phyloP scores from a whole-genome alignment of 2,329 filamentous ascomycete species.

The Hypoxylon sp. region DNA sequence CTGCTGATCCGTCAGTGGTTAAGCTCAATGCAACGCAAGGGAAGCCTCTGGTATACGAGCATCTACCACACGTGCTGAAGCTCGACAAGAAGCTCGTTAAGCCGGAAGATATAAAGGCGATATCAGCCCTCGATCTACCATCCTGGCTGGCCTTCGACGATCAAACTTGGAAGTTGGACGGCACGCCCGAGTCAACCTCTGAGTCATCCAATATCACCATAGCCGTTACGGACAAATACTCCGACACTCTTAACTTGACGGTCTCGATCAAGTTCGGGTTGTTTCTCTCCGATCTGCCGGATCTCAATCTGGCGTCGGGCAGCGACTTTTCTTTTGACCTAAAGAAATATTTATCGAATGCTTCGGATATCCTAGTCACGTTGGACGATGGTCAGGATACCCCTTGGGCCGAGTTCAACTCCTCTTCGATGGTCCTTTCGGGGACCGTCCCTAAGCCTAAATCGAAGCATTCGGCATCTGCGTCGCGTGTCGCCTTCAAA shows the following conservation, averaged over 20 bases:
- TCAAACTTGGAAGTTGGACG: slow-evolving; percentile 67
- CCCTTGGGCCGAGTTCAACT: slow-evolving; percentile 46
- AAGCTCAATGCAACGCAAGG: slow-evolving; percentile 65
- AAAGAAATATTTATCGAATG: slow-evolving; percentile 41
- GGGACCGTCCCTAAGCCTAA: slow-evolving; percentile 38
- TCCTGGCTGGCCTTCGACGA: slow-evolving; percentile 74
- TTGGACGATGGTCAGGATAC: slow-evolving; percentile 36
- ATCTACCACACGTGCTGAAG: slow-evolving; percentile 59
- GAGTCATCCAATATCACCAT: slow-evolving; percentile 69
- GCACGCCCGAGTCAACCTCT: slow-evolving; percentile 67
- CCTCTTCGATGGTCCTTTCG: slow-evolving; percentile 37
- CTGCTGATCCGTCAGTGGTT: slow-evolving; percentile 65
- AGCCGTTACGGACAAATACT: slow-evolving; percentile 64
- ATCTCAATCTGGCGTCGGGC: slow-evolving; percentile 42
- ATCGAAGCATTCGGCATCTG: slow-evolving; percentile 8
- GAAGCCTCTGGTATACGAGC: slow-evolving; percentile 59
- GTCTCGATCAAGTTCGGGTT: slow-evolving; percentile 48
- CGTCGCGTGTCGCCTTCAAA: slow-evolving; percentile 34
- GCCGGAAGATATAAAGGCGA: slow-evolving; percentile 58
- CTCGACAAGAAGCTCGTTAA: slow-evolving; percentile 64
- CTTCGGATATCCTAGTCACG: slow-evolving; percentile 38
- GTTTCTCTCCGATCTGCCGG: slow-evolving; percentile 42
- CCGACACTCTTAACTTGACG: slow-evolving; percentile 65
- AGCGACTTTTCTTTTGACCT: slow-evolving; percentile 44
- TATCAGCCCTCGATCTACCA: slow-evolving; percentile 63